Base-by-base conservation (phyloP, 768 basidiomycete species). In the Tephrocybe sp. region DNA sequence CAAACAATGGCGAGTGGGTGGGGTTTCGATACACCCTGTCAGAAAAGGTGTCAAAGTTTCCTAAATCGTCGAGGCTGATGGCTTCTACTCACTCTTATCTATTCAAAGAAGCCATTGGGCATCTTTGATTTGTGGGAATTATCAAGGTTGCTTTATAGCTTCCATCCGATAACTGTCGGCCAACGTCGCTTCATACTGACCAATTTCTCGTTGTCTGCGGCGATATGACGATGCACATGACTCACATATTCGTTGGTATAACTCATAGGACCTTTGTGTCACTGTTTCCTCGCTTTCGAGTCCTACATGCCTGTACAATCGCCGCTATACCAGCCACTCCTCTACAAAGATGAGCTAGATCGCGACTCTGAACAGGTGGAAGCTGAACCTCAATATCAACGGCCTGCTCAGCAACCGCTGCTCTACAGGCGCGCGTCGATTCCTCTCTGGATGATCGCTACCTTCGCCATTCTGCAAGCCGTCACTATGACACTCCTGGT, bases 371-470 rank as follows among this genome's bases (percentile, higher is more conserved):
- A 16, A 15, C 33, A 27, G 8, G 18, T 19, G 27, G 30, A 3
- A n/a, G n/a, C n/a, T 10, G 36, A 30, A 18, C n/a, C 34, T 22
- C 25, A 36, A 18, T 43, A 50, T 23, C 43, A 39, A 25, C 36
- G 34, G 9, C 25, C 49, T 31, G 16, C 21, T 3, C 25, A 21
- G n/a, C 21, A 36, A 16, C 30, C 42, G 11, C 18, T 40, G 11
- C 13, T 47, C 1, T 34, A 15, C 9, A 42, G 37, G 27, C 45
- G 41, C 36, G 23, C 44, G 3, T 37, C 33, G 5, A 42, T 52
- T 29, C 51, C 45, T 11, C 12, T 46, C 33, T 52, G 51, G 51
- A 31, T 47, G 27, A 25, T 47, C n/a, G 30, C 16, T 15, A 34
- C 6, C 19, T 30, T 52, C 33, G 45, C 33, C 18, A 25, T 52